Evolutionary conservation across 2,329 filamentous ascomycete species (phyloP).

Genomic region (Colletotrichum tofieldiae): DNA sequence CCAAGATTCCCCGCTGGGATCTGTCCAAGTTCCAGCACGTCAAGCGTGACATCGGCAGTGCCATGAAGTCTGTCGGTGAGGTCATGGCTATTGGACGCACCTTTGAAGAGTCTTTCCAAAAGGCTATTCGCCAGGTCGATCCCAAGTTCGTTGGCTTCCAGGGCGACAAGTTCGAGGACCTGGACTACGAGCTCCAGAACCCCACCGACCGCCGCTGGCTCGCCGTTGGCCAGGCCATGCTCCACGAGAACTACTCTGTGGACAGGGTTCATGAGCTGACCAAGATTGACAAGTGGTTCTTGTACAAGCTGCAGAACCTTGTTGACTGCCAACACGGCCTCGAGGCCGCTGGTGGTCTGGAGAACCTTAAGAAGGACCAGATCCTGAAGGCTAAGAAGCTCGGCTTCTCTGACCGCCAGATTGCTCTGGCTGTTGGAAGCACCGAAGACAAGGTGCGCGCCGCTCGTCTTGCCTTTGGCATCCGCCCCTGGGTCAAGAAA

Average conservation of each 20-base stretch:
- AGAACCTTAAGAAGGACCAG: slow-evolving; percentile 89
- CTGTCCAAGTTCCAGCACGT: slow-evolving; percentile 99
- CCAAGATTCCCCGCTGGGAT: slow-evolving; percentile 99
- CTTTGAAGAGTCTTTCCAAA: slow-evolving; percentile 99
- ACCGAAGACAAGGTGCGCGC: slow-evolving; percentile 93
- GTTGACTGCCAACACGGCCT: slow-evolving; percentile 92
- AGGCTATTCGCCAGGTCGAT: slow-evolving; percentile 97
- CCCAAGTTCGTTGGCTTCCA: slow-evolving; percentile 94
- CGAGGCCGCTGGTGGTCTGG: slow-evolving; percentile 85
- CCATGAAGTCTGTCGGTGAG: slow-evolving; percentile 99
- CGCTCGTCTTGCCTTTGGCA: slow-evolving; percentile 86
- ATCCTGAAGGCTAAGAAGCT: slow-evolving; percentile 95
- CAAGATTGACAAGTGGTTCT: slow-evolving; percentile 99
- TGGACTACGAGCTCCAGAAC: slow-evolving; percentile 91
- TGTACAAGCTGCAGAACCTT: slow-evolving; percentile 98
- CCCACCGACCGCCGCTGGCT: slow-evolving; percentile 98
- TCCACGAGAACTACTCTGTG: slow-evolving; percentile 95
- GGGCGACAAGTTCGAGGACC: slow-evolving; percentile 92
- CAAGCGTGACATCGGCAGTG: slow-evolving; percentile 95
- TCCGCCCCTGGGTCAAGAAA: slow-evolving; percentile 97
- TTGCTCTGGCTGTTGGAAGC: slow-evolving; percentile 86
- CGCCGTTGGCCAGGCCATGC: slow-evolving; percentile 97
- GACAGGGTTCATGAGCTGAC: slow-evolving; percentile 93
- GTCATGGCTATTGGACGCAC: slow-evolving; percentile 99
- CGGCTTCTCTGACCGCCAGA: slow-evolving; percentile 97